These are phyloP conservation scores for Neurospora sp. DNA, from an alignment of 495 filamentous ascomycete genomes.

Conservation along the genomic window DNA sequence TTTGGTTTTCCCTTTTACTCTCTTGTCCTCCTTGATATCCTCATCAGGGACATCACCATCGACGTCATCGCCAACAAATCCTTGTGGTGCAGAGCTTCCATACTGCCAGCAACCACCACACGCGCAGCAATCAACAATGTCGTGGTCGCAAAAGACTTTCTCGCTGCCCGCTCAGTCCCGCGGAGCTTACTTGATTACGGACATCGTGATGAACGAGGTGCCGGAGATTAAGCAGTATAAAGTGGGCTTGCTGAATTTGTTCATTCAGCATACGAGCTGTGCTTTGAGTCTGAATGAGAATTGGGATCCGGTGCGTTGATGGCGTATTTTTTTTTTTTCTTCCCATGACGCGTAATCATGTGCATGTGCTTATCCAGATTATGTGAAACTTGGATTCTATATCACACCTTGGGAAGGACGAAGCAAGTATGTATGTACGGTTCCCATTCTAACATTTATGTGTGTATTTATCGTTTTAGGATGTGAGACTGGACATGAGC, in stretches of 20 bases:
- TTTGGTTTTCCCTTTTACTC: slow-evolving; percentile 9
- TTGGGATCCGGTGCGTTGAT: slow-evolving; percentile 59
- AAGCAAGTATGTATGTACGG: no score
- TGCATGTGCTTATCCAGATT: no score
- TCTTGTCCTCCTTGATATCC: slow-evolving; percentile 5
- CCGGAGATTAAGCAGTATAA: slow-evolving; percentile 74
- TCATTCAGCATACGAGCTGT: slow-evolving; percentile 85
- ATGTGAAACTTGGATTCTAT: no score
- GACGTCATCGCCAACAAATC: not conserved
- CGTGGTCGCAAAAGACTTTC: slow-evolving; percentile 74
- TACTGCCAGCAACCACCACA: slow-evolving; percentile 6
- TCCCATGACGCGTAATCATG: no score
- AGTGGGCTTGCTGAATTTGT: slow-evolving; percentile 77
- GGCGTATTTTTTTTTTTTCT: no score
- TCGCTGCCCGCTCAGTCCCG: slow-evolving; percentile 61
- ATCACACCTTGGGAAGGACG: no score
- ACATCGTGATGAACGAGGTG: slow-evolving; percentile 52
- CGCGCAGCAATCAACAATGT: slow-evolving; percentile 26
- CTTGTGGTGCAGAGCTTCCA: not conserved
- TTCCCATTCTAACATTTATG: not conserved
- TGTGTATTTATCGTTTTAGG: slow-evolving; percentile 3
- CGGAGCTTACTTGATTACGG: slow-evolving; percentile 85
- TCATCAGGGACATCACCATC: not conserved
- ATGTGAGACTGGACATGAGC: slow-evolving; percentile 70
- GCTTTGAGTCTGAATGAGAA: slow-evolving; percentile 89